Evolutionary conservation across 106 monocot species (phyloP).

Genomic region (Posidonia australis): DNA sequence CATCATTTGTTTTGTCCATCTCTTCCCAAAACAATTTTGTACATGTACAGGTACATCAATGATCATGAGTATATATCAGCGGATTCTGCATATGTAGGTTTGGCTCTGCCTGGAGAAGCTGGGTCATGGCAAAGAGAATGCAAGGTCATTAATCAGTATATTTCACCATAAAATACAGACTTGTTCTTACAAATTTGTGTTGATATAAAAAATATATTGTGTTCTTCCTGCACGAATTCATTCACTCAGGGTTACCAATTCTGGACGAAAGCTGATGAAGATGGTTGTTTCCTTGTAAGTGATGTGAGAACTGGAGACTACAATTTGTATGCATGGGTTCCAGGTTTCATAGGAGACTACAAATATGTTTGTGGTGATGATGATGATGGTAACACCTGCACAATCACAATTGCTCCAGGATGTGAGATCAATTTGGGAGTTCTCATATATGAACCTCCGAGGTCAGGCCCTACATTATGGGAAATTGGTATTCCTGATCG

Average conservation of each 20-base stretch:
- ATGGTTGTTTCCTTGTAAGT: constrained; percentile 42
- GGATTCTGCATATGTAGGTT: constrained; percentile 38
- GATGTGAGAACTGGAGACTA: constrained; percentile 50
- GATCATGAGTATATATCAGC: constrained; percentile 28
- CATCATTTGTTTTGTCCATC: too few relatives aligned
- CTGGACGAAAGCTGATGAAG: constrained; percentile 39
- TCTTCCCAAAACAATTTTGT: too few relatives aligned
- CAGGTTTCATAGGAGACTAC: constrained; percentile 76
- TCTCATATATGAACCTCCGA: constrained; percentile 13
- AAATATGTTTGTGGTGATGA: too few relatives aligned
- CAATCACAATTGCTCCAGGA: constrained; percentile 29
- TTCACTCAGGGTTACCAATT: constrained; percentile 77
- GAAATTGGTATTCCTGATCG: constrained; percentile 15
- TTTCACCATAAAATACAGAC: too few relatives aligned
- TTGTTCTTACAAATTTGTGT: neutral
- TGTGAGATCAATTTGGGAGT: constrained; percentile 6
- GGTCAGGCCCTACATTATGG: constrained; percentile 17
- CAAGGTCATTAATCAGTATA: too few relatives aligned
- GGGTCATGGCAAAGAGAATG: constrained; percentile 82
- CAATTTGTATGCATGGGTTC: constrained; percentile 72
- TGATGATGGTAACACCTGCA: too few relatives aligned
- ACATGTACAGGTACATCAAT: constrained; percentile 35
- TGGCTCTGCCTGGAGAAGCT: constrained; percentile 58
- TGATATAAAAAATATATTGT: too few relatives aligned
- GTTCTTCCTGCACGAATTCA: too few relatives aligned